Evolutionary conservation across 805 yeast species (phyloP), one percentile per base, ranked within the genome.

Genomic region (Candida michaelii): DNA sequence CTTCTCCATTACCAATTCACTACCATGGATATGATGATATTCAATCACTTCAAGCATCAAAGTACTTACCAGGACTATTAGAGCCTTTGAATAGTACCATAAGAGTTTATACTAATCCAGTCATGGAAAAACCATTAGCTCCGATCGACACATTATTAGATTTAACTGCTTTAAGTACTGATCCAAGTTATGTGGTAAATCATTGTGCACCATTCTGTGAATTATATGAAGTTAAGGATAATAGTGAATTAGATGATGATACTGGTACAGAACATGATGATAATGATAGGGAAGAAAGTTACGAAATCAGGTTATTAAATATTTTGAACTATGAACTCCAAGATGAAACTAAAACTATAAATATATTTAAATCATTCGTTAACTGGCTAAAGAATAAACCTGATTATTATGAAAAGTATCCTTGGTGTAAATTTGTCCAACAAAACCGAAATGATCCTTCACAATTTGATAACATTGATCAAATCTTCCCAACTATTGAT

Each of bases 371-470:
- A 21, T 34, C 37, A 12, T 34, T 34, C 23, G 23, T 34, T 15
- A 25, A 18, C 13, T 30, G 36, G 32, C 65, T 62, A 69, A 41
- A 52, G 54, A 78, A 73, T 61, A 29, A 38, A 36, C 24, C 39
- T 19, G 40, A 36, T 15, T 52, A 52, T 34, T 34, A 30, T 34
- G 29, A 40, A 11, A 36, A 39, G 33, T 46, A 50, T 38, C 54
- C 57, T 10, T 58, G 61, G 62, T 40, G 47, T 3, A 39, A 39
- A 19, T 49, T 43, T 30, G 30, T 50, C 12, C 16, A 18, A 37
- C 11, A 8, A 33, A n/a, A 5, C 13, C 8, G 39, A n/a, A n/a
- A n/a, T n/a, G n/a, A 32, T 23, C 18, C 25, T 7, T 31, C 36
- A 5, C 14, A 24, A 7, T 2, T 41, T 13, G 40, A 41, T 5